Conservation (phyloP, 129 eudicot species). For the Silybum marianum region DNA sequence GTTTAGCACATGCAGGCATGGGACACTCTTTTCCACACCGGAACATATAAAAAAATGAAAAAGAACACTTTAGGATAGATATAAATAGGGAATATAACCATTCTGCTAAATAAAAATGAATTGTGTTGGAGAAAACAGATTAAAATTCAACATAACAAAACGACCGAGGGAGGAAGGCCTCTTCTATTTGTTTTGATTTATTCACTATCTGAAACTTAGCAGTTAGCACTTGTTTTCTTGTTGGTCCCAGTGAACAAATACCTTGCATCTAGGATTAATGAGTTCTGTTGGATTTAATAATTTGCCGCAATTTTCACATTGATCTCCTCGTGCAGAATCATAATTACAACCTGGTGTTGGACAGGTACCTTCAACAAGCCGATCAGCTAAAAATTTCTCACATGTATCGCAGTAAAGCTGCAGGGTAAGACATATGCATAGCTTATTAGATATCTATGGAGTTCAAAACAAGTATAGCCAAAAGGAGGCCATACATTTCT, state of each 20-base stretch:
- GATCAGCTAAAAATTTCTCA: constrained; percentile 70
- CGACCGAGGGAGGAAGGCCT: not conserved
- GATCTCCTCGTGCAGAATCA: constrained; percentile 96
- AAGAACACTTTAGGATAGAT: not conserved
- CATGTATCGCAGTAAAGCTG: constrained; percentile 87
- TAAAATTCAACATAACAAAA: not conserved
- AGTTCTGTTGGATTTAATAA: constrained; percentile 81
- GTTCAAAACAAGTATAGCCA: not conserved
- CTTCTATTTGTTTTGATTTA: not conserved
- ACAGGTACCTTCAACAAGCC: constrained; percentile 82
- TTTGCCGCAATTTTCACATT: constrained; percentile 82
- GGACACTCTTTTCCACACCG: not conserved
- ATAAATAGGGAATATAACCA: not conserved
- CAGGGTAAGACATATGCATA: constrained; percentile 17
- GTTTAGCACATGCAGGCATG: not conserved
- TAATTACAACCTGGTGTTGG: constrained; percentile 76
- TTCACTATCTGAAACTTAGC: not conserved
- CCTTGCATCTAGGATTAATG: constrained; percentile 78
- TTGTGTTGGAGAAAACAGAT: not conserved
- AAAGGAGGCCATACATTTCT: not conserved
- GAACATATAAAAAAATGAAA: not conserved
- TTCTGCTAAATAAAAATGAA: not conserved
- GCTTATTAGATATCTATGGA: not conserved
- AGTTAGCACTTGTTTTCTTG: not conserved
- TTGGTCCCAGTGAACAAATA: constrained; percentile 15